These are phyloP conservation scores for Capsicum pubescens DNA, from an alignment of 257 asterid genomes.

Conservation along the genomic window DNA sequence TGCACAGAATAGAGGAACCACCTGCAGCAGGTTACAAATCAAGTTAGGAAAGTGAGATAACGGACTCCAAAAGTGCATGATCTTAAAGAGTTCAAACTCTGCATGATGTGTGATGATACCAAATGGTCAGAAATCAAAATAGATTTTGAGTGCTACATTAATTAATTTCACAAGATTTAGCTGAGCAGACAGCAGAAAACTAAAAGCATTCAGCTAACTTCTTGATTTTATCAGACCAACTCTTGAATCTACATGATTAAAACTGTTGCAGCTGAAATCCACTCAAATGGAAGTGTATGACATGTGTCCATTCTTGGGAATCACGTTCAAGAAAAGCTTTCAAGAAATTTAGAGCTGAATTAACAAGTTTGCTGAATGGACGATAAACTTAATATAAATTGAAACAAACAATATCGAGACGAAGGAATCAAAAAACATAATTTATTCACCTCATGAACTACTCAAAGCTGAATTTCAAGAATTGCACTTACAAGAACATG, in stretches of 20 bases:
- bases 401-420: neutral
- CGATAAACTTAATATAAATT: neutral
- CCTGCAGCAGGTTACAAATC: slow-evolving; percentile 20
- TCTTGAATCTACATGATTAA: slow-evolving; percentile 5
- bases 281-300: slow-evolving; percentile 1
- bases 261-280: neutral
- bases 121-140: neutral
- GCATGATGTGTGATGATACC: neutral
- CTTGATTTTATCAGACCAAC: slow-evolving; percentile 2
- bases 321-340: neutral
- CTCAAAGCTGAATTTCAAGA: slow-evolving; percentile 11
- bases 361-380: slow-evolving; percentile 4
- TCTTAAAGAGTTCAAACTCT: neutral
- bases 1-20: slow-evolving; percentile 16
- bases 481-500: slow-evolving; percentile 13
- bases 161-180: neutral
- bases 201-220: neutral
- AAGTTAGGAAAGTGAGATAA: slow-evolving; percentile 14
- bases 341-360: neutral
- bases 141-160: neutral
- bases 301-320: neutral
- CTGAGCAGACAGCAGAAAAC: neutral
- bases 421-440: neutral
- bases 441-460: slow-evolving; percentile 1
- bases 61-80: neutral